These are phyloP conservation scores for Hypsizygus marmoreus DNA, from an alignment of 768 basidiomycete species.

Conservation along the genomic window DNA sequence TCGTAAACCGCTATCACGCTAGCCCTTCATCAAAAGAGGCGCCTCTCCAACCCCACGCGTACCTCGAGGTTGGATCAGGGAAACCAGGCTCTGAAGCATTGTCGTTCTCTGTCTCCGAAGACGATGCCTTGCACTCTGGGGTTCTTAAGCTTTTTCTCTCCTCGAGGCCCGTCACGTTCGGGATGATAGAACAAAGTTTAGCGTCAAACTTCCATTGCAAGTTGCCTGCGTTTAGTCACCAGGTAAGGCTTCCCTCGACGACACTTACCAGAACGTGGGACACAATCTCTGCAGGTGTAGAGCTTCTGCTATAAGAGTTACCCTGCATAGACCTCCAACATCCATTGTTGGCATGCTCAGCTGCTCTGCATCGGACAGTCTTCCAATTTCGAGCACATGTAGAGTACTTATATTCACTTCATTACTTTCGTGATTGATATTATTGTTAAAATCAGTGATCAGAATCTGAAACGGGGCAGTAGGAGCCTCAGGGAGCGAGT, in stretches of 20 bases:
- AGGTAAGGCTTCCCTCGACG: background rate
- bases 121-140: constrained; percentile 41
- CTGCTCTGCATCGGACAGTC: too few relatives aligned
- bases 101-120: constrained; percentile 42
- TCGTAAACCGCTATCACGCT: constrained; percentile 58
- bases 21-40: constrained; percentile 33
- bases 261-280: constrained; percentile 31
- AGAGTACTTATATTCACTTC: too few relatives aligned
- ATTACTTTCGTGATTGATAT: too few relatives aligned
- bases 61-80: constrained; percentile 44
- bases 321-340: too few relatives aligned
- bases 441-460: too few relatives aligned
- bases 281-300: constrained; percentile 27
- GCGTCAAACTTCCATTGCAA: background rate
- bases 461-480: too few relatives aligned
- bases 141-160: constrained; percentile 64
- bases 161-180: constrained; percentile 49
- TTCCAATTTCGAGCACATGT: too few relatives aligned
- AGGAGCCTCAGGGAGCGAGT: too few relatives aligned
- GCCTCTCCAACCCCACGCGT: constrained; percentile 44
- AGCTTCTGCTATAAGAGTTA: too few relatives aligned
- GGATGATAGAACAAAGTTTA: constrained; percentile 40
- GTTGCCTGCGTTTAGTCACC: background rate
- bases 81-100: constrained; percentile 46
- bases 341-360: too few relatives aligned